Evolutionary conservation across 805 yeast species (phyloP), one percentile per base, ranked within the genome.

Genomic region (Jamesozyma hellenica): DNA sequence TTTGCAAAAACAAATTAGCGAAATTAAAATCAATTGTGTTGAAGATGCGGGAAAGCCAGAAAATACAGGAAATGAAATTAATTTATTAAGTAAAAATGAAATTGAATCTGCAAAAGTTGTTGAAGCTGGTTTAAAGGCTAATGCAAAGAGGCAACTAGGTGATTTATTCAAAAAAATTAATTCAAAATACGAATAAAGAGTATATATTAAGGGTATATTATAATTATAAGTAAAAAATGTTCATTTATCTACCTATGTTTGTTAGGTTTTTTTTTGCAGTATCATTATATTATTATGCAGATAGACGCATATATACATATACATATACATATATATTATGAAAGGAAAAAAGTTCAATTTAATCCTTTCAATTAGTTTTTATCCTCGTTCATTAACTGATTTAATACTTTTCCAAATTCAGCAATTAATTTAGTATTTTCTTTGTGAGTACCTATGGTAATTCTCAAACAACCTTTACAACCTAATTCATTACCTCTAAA

Each of bases 401-500:
- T 32, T 28, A 69, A 47, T 5, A 62, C 58, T 27, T 55, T 54
- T 29, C 52, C 49, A 34, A 85, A 66, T 53, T 71, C 75, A 29
- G 66, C 53, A 8, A 88, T 54, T 36, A 92, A 60, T 7, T 51
- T 43, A 35, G 65, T 58, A 51, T 86, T 90, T 61, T 92, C 97
- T 40, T 72, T 75, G 19, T 60, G 64, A 0, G 95, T 87, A 14
- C 98, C 98, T 27, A 92, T 67, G 1, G 96, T 83, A 18, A 88
- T 73, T 61, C 98, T 75, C 38, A 92, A 65, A 36, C 86, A 85
- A 26, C 98, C 98, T 4, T 66, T 65, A 58, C 98, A 92, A 29
- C 95, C 94, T 34, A 78, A 71, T 64, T 92, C 98, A 28, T 67
- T 74, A 25, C 98, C 98, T 65, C 98, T 75, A 57, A 75, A 92